These are phyloP conservation scores for Hippophae rhamnoides DNA, from an alignment of 306 rosid species.

Conservation along the genomic window DNA sequence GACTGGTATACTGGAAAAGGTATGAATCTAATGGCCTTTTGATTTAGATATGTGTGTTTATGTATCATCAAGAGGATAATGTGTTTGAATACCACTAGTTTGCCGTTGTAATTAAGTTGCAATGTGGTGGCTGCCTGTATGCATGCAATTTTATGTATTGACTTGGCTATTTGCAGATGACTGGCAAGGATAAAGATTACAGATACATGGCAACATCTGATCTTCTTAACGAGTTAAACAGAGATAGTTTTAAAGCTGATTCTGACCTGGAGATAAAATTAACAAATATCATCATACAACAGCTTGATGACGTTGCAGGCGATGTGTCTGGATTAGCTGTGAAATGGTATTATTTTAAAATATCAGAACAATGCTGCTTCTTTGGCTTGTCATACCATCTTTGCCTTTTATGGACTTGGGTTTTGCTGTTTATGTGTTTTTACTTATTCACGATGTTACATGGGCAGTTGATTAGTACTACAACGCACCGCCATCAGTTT, in stretches of 20 bases:
- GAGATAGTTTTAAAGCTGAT: slow-evolving; percentile 61
- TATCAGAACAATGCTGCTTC: not conserved
- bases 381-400: not conserved
- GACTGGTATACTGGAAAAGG: slow-evolving; percentile 83
- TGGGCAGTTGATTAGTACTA: no score
- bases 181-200: slow-evolving; percentile 90
- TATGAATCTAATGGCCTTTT: slow-evolving; percentile 13
- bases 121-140: not conserved
- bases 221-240: slow-evolving; percentile 67
- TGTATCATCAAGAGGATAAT: not conserved
- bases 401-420: not conserved
- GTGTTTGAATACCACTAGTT: not conserved
- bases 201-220: slow-evolving; percentile 97
- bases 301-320: slow-evolving; percentile 90
- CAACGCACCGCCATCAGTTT: not conserved
- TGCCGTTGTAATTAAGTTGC: not conserved
- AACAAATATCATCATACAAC: slow-evolving; percentile 70
- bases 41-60: slow-evolving; percentile 3
- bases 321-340: slow-evolving; percentile 93
- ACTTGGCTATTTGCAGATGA: slow-evolving; percentile 44
- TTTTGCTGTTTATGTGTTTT: not conserved
- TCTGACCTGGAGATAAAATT: slow-evolving; percentile 62
- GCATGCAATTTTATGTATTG: slow-evolving; percentile 1
- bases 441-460: not conserved
- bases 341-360: slow-evolving; percentile 46